These are phyloP conservation scores for Fusarium sp. DNA, from an alignment of 2,329 filamentous ascomycete species.

Conservation along the genomic window DNA sequence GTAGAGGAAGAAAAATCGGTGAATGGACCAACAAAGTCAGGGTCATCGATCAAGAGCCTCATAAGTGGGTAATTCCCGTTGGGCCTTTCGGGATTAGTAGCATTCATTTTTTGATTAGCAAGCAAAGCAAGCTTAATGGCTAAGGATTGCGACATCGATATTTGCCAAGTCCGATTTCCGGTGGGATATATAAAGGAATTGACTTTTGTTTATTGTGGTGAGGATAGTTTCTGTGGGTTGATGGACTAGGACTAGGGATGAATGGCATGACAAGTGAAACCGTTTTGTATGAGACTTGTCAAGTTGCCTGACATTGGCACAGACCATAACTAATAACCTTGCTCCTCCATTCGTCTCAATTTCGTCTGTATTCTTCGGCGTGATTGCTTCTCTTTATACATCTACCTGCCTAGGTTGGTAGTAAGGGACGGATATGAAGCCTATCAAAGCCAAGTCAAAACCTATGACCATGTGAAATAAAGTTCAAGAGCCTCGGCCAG, in stretches of 20 bases:
- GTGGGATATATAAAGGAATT: neutral
- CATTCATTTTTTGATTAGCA: neutral
- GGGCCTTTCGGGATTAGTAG: constrained; percentile 1
- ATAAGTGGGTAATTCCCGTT: constrained; percentile 1
- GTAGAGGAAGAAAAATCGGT: neutral
- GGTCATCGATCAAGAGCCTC: constrained; percentile 1
- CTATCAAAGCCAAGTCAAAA: neutral
- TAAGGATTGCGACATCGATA: neutral
- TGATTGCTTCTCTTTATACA: neutral
- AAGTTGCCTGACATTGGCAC: neutral
- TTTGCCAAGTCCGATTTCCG: neutral
- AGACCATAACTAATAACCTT: neutral
- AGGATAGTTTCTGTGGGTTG: neutral
- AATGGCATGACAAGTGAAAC: neutral
- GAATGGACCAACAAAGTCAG: neutral
- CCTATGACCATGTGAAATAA: neutral
- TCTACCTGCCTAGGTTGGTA: neutral
- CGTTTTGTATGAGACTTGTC: neutral
- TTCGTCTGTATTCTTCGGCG: neutral
- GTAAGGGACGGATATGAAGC: neutral
- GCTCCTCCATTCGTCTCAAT: neutral
- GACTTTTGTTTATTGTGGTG: too few species aligned
- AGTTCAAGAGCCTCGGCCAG: neutral
- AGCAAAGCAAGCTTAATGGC: neutral
- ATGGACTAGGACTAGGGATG: neutral